Conservation (phyloP, 2,329 filamentous ascomycete genomes). For the Magnaporthales sp. region DNA sequence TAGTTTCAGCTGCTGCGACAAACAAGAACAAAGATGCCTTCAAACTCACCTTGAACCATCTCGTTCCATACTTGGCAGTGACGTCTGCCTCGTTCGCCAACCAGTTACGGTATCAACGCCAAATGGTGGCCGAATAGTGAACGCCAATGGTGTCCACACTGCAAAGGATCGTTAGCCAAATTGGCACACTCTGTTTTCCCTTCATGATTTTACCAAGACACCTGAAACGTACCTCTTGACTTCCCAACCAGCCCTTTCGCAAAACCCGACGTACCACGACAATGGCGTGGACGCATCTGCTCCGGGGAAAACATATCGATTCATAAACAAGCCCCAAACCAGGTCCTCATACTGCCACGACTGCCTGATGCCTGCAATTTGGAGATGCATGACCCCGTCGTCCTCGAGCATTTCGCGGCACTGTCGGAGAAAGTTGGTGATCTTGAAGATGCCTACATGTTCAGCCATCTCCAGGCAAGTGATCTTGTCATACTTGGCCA, state of each 20-base stretch:
- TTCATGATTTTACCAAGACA: no score
- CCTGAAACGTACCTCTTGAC: constrained; percentile 48
- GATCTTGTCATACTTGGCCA: constrained; percentile 87
- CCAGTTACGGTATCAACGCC: constrained; percentile 99
- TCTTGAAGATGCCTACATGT: constrained; percentile 91
- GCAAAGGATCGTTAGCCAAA: no score
- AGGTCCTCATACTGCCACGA: constrained; percentile 97
- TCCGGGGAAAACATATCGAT: constrained; percentile 98
- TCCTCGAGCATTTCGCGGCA: constrained; percentile 94
- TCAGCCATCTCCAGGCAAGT: constrained; percentile 98
- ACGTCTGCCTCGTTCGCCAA: constrained; percentile 88
- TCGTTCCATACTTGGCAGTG: constrained; percentile 84
- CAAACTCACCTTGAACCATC: constrained; percentile 81
- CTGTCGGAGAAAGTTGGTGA: constrained; percentile 72
- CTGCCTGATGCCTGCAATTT: constrained; percentile 89
- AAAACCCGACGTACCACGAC: constrained; percentile 73
- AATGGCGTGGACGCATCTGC: constrained; percentile 93
- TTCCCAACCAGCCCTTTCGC: constrained; percentile 84
- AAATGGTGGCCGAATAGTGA: constrained; percentile 93
- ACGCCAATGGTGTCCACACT: constrained; percentile 85
- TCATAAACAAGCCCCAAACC: constrained; percentile 99
- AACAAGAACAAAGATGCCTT: not conserved
- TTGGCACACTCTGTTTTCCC: no score
- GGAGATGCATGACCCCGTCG: constrained; percentile 90
- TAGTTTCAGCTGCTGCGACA: not conserved